Evolutionary conservation across 2,329 filamentous ascomycete species (phyloP), one percentile per base, ranked within the genome.

Genomic region (Verticillium nubilum): DNA sequence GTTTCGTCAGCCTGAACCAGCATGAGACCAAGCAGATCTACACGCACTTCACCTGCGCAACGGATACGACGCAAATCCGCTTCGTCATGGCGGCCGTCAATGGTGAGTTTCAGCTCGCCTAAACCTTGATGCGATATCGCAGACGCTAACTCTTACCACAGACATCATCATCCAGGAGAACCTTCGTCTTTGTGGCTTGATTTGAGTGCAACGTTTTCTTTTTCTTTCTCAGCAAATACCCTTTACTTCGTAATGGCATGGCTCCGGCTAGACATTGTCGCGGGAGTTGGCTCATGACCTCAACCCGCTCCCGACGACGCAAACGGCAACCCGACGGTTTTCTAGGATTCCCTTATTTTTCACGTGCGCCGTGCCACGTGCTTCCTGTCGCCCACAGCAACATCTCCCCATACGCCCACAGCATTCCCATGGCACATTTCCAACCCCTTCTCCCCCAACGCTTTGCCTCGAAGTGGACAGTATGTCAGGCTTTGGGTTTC

Each of bases 161-260:
- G 95, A 99, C 80, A 99, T 99, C 76, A 99, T 99, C 80, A 99
- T 99, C 76, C 95, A 99, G 82, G 95, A 98, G 80, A 99, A 99
- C 80, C 87, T 99, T 66, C 90, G 95, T 76, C 85, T 96, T 76
- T 97, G 93, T 78, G 94, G 94, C 84, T 82, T 98, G 76, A 97
- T 98, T 85, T 97, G 89, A 88, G 72, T 69, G 68, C 54, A 63
- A 58, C 23, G 56, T 52, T 69, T 65, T 70, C 64, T 67, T 72
- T 69, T 70, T 65, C 70, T 69, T 69, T 67, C 72, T 69, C 69
- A 68, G 72, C 66, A 75, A 76, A 76, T 77, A 77, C 74, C 75
- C 74, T 73, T 73, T 67, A 71, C 69, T 71, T 74, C 64, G 56
- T 66, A 64, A 64, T 64, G 60, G 63, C 63, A 64, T 63, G 63